A percentile compares a stretch with the other conserved stretches of the same genome.
Evolutionary conservation across 495 filamentous ascomycete genomes (phyloP).

Genomic region (Rostrohypoxylon terebratum): DNA sequence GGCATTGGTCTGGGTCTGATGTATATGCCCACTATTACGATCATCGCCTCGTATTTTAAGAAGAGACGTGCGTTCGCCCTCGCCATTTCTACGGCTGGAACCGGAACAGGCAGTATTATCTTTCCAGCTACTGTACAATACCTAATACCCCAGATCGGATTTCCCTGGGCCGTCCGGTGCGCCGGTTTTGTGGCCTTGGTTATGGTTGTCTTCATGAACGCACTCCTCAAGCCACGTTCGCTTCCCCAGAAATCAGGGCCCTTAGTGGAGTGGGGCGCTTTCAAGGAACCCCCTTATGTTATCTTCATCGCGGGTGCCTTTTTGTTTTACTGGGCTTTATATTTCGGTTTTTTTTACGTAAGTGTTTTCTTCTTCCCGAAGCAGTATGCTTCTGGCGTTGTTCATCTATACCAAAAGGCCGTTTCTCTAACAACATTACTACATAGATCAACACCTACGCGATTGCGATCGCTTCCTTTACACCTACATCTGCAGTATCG

Average conservation of each 20-base stretch:
- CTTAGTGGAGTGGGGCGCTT: slow-evolving; percentile 57
- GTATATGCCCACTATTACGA: slow-evolving; percentile 58
- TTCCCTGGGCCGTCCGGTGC: slow-evolving; percentile 59
- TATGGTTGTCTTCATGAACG: slow-evolving; percentile 46
- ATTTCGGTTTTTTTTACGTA: slow-evolving; percentile 62
- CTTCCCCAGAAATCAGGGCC: slow-evolving; percentile 51
- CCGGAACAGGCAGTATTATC: slow-evolving; percentile 57
- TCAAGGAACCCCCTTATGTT: slow-evolving; percentile 55
- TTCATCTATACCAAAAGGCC: neutral
- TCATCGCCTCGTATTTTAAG: slow-evolving; percentile 57
- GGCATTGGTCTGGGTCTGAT: slow-evolving; percentile 58
- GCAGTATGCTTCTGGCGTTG: neutral
- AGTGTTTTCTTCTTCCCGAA: slow-evolving; percentile 40
- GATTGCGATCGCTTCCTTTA: slow-evolving; percentile 54
- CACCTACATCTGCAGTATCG: slow-evolving; percentile 53
- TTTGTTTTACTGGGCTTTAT: slow-evolving; percentile 58
- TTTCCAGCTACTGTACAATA: slow-evolving; percentile 59
- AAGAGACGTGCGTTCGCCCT: slow-evolving; percentile 52
- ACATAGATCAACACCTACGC: slow-evolving; percentile 54
- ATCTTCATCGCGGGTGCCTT: slow-evolving; percentile 55
- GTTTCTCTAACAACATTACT: slow-evolving; percentile 1
- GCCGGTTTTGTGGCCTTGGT: slow-evolving; percentile 55
- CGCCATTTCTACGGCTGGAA: slow-evolving; percentile 55
- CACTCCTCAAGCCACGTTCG: slow-evolving; percentile 52
- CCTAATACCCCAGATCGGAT: slow-evolving; percentile 56